These are phyloP conservation scores for Boechera stricta DNA, from an alignment of 345 rosid genomes.

Conservation along the genomic window DNA sequence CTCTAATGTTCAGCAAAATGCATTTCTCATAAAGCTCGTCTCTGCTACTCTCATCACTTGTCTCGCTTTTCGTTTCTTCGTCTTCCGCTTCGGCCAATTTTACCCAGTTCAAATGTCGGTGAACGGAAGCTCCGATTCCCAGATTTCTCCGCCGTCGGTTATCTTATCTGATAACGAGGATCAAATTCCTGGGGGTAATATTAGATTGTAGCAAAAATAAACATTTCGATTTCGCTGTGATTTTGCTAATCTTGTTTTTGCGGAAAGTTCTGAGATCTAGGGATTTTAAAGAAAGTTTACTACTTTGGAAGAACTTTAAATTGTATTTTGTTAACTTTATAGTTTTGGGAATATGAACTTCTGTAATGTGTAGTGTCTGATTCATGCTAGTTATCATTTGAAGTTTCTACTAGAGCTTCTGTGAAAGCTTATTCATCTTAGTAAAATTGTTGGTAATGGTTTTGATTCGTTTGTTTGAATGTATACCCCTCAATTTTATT, in stretches of 20 bases:
- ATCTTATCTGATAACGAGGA: conserved; percentile 53
- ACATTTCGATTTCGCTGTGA: not conserved
- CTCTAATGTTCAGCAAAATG: conserved; percentile 51
- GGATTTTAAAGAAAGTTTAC: conserved; percentile 12
- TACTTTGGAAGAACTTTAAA: not conserved
- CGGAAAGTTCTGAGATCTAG: conserved; percentile 27
- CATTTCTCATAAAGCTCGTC: conserved; percentile 56
- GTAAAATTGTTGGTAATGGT: not conserved
- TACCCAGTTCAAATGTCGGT: conserved; percentile 35
- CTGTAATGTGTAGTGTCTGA: not conserved
- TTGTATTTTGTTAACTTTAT: not conserved
- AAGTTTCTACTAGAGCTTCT: not conserved
- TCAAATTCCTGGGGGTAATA: conserved; percentile 55
- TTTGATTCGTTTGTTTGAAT: conserved; percentile 18
- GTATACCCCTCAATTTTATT: not conserved
- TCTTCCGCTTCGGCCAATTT: conserved; percentile 37
- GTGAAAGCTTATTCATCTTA: not conserved
- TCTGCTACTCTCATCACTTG: conserved; percentile 61
- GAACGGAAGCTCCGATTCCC: conserved; percentile 24
- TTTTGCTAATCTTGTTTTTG: not conserved
- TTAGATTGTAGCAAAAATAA: not conserved
- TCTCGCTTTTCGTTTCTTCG: conserved; percentile 61
- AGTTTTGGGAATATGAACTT: not conserved
- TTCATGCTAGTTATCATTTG: not conserved
- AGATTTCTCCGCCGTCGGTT: conserved; percentile 32